These are phyloP conservation scores for Syzygium syzygioides DNA, from an alignment of 441 rosid species.

Conservation along the genomic window DNA sequence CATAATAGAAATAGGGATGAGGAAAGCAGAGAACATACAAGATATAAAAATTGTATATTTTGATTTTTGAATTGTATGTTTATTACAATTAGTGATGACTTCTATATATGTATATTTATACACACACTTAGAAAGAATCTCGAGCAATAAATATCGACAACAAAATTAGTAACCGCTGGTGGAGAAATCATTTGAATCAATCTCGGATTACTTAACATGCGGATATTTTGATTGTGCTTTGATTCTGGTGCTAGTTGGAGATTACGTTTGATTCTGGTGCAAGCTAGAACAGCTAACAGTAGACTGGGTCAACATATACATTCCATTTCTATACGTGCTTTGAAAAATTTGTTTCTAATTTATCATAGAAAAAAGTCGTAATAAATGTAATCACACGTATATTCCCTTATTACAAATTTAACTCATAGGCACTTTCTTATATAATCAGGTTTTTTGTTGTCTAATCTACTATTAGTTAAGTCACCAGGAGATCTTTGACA, in stretches of 20 bases:
- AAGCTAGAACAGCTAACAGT: background rate
- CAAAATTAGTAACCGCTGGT: accelerated
- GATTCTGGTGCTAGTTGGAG: background rate
- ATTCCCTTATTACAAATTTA: background rate
- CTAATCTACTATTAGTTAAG: background rate
- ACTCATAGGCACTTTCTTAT: background rate
- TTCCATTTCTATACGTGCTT: background rate
- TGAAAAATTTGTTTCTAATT: background rate
- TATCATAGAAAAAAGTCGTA: background rate
- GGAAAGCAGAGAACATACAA: background rate
- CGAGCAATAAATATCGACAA: background rate
- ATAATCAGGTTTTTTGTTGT: background rate
- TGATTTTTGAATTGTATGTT: background rate
- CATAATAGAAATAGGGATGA: background rate
- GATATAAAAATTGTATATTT: background rate
- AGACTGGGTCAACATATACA: background rate
- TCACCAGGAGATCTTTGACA: background rate
- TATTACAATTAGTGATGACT: background rate
- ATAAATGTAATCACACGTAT: background rate
- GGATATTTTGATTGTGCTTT: background rate
- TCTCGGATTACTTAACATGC: background rate
- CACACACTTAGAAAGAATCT: background rate
- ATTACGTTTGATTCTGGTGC: background rate
- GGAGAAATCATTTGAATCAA: background rate
- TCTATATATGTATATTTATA: background rate